Conservation (phyloP, 371 early-diverging fungal genomes). For the Rhizopus arrhizus region DNA sequence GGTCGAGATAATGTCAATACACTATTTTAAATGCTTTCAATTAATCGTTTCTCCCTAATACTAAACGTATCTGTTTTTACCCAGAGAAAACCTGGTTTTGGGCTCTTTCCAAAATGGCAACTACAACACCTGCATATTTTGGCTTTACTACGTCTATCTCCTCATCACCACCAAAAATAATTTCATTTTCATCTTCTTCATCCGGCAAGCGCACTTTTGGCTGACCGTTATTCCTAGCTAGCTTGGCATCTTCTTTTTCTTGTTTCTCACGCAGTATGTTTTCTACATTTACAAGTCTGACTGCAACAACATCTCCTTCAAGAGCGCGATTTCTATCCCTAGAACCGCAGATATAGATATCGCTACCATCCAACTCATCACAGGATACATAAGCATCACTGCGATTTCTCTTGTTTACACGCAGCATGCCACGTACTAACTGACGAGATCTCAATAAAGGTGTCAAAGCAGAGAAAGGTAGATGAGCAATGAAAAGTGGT, state of each 20-base stretch:
- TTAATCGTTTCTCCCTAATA: not conserved
- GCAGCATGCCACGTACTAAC: constrained; percentile 69
- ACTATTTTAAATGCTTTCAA: constrained; percentile 20
- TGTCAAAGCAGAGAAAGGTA: constrained; percentile 60
- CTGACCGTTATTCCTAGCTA: constrained; percentile 53
- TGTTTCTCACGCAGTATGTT: constrained; percentile 63
- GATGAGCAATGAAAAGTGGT: constrained; percentile 59
- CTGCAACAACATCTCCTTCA: constrained; percentile 87
- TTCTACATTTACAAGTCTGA: constrained; percentile 73
- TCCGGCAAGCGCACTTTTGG: constrained; percentile 44
- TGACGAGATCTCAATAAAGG: constrained; percentile 51
- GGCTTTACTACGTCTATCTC: constrained; percentile 60
- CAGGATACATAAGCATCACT: constrained; percentile 85
- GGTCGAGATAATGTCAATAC: constrained; percentile 60
- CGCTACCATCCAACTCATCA: constrained; percentile 61
- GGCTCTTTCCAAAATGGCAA: constrained; percentile 68
- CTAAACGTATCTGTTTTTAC: constrained; percentile 8
- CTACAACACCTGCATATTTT: constrained; percentile 68
- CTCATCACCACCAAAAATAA: constrained; percentile 58
- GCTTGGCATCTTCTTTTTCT: constrained; percentile 56
- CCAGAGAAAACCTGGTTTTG: constrained; percentile 69
- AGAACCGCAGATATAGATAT: constrained; percentile 80
- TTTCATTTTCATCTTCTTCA: constrained; percentile 55
- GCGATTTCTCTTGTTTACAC: constrained; percentile 84
- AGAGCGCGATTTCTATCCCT: constrained; percentile 84